phyloP scores from a whole-genome alignment of 805 yeast genomes.

The Myxozyma nipponensis region DNA sequence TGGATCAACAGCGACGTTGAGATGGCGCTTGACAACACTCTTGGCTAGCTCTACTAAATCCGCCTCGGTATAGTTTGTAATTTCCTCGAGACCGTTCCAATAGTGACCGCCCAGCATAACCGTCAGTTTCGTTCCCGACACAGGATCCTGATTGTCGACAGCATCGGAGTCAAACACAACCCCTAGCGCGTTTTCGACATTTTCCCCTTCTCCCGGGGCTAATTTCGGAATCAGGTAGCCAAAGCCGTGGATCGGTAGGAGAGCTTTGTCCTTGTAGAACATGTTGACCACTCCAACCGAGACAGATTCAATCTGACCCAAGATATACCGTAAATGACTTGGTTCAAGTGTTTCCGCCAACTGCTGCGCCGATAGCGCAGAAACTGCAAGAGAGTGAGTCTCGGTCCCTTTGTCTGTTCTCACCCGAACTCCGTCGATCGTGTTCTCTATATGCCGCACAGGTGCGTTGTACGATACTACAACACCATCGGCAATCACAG shows the following conservation, averaged over 20 bases:
- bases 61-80: slow-evolving; percentile 23
- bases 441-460: slow-evolving; percentile 7
- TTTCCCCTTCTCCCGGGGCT: slow-evolving; percentile 37
- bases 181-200: slow-evolving; percentile 65
- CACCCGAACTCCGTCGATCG: slow-evolving; percentile 12
- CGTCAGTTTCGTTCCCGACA: slow-evolving; percentile 65
- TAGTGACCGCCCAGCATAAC: slow-evolving; percentile 88
- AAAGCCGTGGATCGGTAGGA: slow-evolving; percentile 61
- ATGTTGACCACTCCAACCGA: slow-evolving; percentile 69
- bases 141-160: slow-evolving; percentile 19
- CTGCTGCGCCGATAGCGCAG: slow-evolving; percentile 20
- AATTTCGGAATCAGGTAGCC: slow-evolving; percentile 79
- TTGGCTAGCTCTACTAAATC: slow-evolving; percentile 37
- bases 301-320: slow-evolving; percentile 47
- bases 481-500: slow-evolving; percentile 3
- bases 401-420: slow-evolving; percentile 1
- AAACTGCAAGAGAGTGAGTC: slow-evolving; percentile 35
- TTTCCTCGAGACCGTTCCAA: slow-evolving; percentile 36
- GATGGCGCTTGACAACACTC: slow-evolving; percentile 41
- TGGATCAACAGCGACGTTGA: slow-evolving; percentile 37
- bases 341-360: slow-evolving; percentile 8
- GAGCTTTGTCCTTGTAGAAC: slow-evolving; percentile 47
- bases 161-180: slow-evolving; percentile 84
- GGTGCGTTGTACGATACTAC: slow-evolving; percentile 1
- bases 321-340: neutral